Evolutionary conservation across 495 filamentous ascomycete genomes (phyloP).

Genomic region (Clohesyomyces aquaticus): DNA sequence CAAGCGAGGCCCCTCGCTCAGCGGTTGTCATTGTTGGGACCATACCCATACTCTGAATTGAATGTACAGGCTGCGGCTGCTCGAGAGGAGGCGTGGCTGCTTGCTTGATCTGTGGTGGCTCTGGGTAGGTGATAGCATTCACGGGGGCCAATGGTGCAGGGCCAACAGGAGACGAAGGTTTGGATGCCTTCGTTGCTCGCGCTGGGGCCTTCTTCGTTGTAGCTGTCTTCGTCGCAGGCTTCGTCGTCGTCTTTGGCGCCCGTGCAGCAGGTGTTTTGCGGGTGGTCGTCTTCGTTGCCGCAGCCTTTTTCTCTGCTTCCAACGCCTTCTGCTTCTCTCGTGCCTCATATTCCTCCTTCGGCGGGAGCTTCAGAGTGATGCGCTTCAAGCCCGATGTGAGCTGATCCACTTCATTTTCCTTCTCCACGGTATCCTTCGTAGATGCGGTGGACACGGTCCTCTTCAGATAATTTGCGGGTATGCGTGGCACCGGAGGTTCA

Average conservation of each 20-base stretch:
- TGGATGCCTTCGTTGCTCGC: conserved; percentile 7
- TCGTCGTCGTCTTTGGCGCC: conserved; percentile 25
- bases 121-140: neutral
- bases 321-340: conserved; percentile 54
- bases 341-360: conserved; percentile 70
- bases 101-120: conserved; percentile 15
- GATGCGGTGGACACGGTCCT: conserved; percentile 18
- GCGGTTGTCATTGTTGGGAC: neutral
- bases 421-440: too few relatives aligned
- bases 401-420: conserved; percentile 59
- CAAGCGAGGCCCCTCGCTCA: neutral
- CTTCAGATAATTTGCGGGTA: conserved; percentile 44
- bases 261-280: conserved; percentile 36
- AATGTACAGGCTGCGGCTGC: conserved; percentile 32
- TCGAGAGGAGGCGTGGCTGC: conserved; percentile 21
- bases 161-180: conserved; percentile 18
- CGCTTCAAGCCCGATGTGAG: conserved; percentile 68
- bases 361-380: conserved; percentile 74
- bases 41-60: conserved; percentile 4
- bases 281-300: conserved; percentile 21
- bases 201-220: conserved; percentile 25
- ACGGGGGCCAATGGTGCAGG: neutral
- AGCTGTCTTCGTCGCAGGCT: conserved; percentile 32
- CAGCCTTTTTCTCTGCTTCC: conserved; percentile 36
- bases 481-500: conserved; percentile 53